A percentile compares a stretch with the other conserved stretches of the same genome.
phyloP scores from a whole-genome alignment of 202 grass and related monocot genomes.

The Schoenoplectus triqueter region DNA sequence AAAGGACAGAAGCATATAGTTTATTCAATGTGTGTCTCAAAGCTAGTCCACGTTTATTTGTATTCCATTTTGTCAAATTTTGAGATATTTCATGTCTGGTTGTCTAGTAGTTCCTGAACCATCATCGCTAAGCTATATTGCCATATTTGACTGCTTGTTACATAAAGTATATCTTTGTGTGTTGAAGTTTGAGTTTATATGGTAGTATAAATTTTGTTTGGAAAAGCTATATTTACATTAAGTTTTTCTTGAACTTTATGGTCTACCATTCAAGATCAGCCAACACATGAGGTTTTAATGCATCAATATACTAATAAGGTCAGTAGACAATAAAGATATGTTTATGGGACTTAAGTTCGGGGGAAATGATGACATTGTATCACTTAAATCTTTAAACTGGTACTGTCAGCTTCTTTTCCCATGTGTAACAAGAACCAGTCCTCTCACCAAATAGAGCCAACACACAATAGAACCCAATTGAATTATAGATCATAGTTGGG shows the following conservation, averaged over 20 bases:
- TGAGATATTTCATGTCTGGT: background rate
- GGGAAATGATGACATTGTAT: background rate
- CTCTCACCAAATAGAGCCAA: too few species aligned
- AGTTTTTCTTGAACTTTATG: background rate
- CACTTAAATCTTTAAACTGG: too few species aligned
- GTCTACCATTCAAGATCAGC: background rate
- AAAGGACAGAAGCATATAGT: background rate
- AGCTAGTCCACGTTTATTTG: background rate
- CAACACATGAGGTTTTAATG: background rate
- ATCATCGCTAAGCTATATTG: background rate
- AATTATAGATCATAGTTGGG: background rate
- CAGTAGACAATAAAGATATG: background rate
- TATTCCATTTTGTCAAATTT: background rate
- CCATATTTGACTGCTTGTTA: background rate
- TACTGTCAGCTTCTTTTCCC: too few species aligned
- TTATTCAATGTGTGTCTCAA: conserved; percentile 1
- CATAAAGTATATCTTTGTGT: background rate
- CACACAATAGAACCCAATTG: background rate
- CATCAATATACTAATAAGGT: background rate
- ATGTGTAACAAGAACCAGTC: too few species aligned
- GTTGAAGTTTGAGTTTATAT: background rate
- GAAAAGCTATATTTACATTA: background rate
- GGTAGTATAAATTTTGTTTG: too few species aligned
- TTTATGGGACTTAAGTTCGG: background rate
- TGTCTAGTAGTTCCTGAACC: background rate